Base-by-base conservation (phyloP, 108 stramenopile genomes). In the Nannochloropsis gaditana region DNA sequence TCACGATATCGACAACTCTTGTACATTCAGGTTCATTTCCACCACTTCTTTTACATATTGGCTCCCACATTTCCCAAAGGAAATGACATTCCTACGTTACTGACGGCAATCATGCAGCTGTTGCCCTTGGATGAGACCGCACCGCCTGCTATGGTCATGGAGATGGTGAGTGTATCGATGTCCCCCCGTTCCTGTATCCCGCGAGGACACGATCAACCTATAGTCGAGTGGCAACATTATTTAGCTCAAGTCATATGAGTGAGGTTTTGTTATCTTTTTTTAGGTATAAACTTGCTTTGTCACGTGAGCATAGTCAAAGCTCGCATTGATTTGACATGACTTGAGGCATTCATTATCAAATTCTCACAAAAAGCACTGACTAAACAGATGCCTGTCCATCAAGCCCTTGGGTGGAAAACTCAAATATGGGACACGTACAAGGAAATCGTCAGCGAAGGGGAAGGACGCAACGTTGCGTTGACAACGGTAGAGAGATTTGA, bases 111-210 rank as follows among this genome's bases (percentile, higher is more conserved):
- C 59, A 73, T 73, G 59, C 59, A 73, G 59, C 59, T 73, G 15
- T 2, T 73, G 59, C 59, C 59, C 59, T 73, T 73, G 59, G 59
- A 73, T 3, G 59, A 73, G 59, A 73, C 59, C 59, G 59, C 59
- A 6, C 59, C 59, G 59, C 59, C 59, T 73, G 59, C 59, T n/a
- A 73, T 73, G 2, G 59, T 73, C 59, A 73, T 73, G 59, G 59
- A n/a, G 19, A 73, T 73, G 59, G 59, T 73, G 59, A 73, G 59
- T 73, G n/a, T n/a, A 31, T 31, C 31, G 31, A 31, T 31, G 59
- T n/a, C 0, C 8, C 59, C 59, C n/a, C 8, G 15, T 73, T 73
- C 59, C 31, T 31, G 31, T 31, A 31, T 31, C 31, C 31, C 31
- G 31, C 31, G 31, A 31, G 1, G 31, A 31, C 31, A 31, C 31